Evolutionary conservation across 139 green algal species (phyloP), one percentile per base, ranked within the genome.

Genomic region (Zygnema circumcarinatum): DNA sequence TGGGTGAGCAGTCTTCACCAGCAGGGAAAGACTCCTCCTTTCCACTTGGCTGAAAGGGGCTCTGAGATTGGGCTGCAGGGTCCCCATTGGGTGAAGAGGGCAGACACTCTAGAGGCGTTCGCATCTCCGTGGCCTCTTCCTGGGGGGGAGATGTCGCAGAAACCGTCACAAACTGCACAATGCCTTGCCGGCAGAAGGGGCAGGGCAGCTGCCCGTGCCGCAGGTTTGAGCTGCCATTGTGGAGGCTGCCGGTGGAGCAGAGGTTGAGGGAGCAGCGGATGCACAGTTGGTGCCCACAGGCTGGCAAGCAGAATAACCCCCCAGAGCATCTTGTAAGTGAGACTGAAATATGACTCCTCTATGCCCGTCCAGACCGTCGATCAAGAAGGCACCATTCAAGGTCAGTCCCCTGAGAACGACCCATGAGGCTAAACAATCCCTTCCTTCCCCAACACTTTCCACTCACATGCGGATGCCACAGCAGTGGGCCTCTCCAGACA

Each of bases 261-360:
- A 83, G 33, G 36, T 33, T 33, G 31, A 83, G 75, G 7, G 75
- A 16, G 75, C 75, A 83, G 7, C 2, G 39, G 7, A 36, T 3
- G 32, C 75, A 83, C 2, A 83, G 75, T 52, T 83, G 31, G 75
- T 83, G 75, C 2, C 38, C 36, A 53, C 75, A 83, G 20, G 31
- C 75, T 83, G 75, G 21, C 33, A 40, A 53, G 35, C 3, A 78
- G n/a, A n/a, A n/a, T n/a, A n/a, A 72, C 29, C 56, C 29, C 29
- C 56, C 29, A 35, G 29, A 72, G 29, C 29, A 72, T 29, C 29
- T 29, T 72, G 29, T 72, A 29, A 35, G 29, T 35, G 56, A 72
- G 29, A 29, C 29, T 29, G 29, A 72, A 29, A 72, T 35, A 72
- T 29, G 56, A 35, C 56, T 72, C 29, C 56, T 29, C 29, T 29